Base-by-base conservation (phyloP, 768 basidiomycete species). In the Antrodiella citrinella region DNA sequence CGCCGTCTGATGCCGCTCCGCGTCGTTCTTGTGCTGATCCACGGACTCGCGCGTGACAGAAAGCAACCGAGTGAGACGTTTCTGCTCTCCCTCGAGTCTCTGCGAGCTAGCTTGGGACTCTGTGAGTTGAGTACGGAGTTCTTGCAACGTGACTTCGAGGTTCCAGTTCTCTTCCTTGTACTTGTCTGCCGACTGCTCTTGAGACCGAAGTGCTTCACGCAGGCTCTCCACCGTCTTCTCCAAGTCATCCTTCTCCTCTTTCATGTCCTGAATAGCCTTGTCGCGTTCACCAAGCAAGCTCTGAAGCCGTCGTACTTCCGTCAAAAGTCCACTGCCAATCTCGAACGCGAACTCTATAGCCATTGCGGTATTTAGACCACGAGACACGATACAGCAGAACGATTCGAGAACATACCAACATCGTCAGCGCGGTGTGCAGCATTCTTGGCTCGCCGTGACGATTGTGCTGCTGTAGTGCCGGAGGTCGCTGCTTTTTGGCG, bases 161-260 rank as follows among this genome's bases (percentile, higher is more conserved):
- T 98, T 95, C 96, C 96, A 98, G 65, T 96, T 98, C 69, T 94
- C 92, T 69, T 98, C 95, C 69, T 92, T 92, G 80, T 83, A 95
- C 55, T 92, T 91, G 65, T 97, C 95, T 86, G 60, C 23, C 45
- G 50, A 48, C 64, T 84, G 80, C 67, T 96, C 90, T 60, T 92
- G 86, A 44, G 82, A 74, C 55, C 80, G 74, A n/a, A 94, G 76
- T 13, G 85, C 84, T 18, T 75, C 76, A 35, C 82, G 73, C 48
- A 94, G 75, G 41, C 72, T 75, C 59, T 96, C 92, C 11, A 90
- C 72, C 7, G 80, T 78, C 65, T 81, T 81, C 54, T 91, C 89
- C 52, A 93, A 74, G 59, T 89, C 86, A 52, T 95, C 91, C 66
- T 86, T 89, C 70, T 95, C 92, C 69, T 92, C 89, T 59, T 86